Evolutionary conservation across 2,329 filamentous ascomycete species (phyloP), one percentile per base, ranked within the genome.

Genomic region (Metarhizium humberi): DNA sequence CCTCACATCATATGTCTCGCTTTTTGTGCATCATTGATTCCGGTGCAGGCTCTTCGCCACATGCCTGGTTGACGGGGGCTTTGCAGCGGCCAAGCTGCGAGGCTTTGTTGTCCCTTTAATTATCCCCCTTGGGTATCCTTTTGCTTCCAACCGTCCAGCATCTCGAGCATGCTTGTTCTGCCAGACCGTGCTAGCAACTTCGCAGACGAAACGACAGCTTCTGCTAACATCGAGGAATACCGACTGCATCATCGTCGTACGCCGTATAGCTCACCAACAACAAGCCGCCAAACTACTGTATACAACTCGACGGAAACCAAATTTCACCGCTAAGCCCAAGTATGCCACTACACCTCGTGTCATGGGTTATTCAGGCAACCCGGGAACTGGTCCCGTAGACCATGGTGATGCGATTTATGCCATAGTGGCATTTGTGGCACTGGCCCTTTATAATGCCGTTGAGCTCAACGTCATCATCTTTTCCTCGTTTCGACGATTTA

Each of bases 391-490:
- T 46, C 18, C 43, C 30, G 38, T 46, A 3, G 47, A 56, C 18
- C 14, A 16, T 20, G 32, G 32, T 45, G 38, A 46, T 48, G 32
- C 52, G 20, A 53, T 32, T 11, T 43, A 50, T 11, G 32, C 40
- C 51, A 45, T 58, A 11, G 50, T 56, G 13, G 25, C 46, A 4
- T 56, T 58, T 25, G 14, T 58, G 6, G 54, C 54, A 16, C 40
- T 58, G 18, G 55, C 57, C n/a, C 56, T 67, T 5, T 69, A 66
- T 51, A 71, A 70, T 14, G 62, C 64, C 11, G 30, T 65, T 36
- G 67, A 71, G 51, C 63, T 71, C 2, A 60, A 60, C 36, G 57
- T 66, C 38, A 62, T 70, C 53, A 67, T 71, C 48, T 60, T 67
- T 30, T 53, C 62, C 8, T 67, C 65, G 34, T 72, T 72, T 56